Evolutionary conservation across 176 grass and related monocot species (phyloP).

Genomic region (Oropetium thomaeum): DNA sequence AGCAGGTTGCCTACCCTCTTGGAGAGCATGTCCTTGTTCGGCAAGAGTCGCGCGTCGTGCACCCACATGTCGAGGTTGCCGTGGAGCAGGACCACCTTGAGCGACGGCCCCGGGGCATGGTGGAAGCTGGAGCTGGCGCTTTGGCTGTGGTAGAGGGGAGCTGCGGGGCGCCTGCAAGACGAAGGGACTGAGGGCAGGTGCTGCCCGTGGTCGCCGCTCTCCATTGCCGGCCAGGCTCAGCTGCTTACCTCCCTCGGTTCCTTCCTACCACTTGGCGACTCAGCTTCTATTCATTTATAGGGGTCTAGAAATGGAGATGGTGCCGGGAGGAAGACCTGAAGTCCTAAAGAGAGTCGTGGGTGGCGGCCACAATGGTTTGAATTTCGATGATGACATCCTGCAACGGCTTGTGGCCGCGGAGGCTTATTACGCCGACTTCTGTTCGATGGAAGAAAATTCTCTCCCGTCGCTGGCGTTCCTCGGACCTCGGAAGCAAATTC

Average conservation of each 20-base stretch:
- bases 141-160: conserved; percentile 25
- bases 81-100: conserved; percentile 82
- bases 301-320: too few relatives aligned
- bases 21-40: conserved; percentile 85
- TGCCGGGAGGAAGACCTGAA: too few relatives aligned
- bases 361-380: too few relatives aligned
- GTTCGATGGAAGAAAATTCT: too few relatives aligned
- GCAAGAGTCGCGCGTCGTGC: conserved; percentile 54
- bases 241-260: background rate
- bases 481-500: too few relatives aligned
- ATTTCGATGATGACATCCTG: background rate
- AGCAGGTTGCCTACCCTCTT: conserved; percentile 58
- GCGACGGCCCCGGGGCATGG: conserved; percentile 31
- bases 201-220: conserved; percentile 27
- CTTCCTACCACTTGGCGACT: too few relatives aligned
- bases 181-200: conserved; percentile 20
- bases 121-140: conserved; percentile 35
- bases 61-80: conserved; percentile 79
- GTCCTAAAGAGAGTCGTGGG: too few relatives aligned
- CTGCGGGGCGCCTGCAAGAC: conserved; percentile 17
- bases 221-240: conserved; percentile 37
- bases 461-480: too few relatives aligned
- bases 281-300: too few relatives aligned
- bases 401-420: too few relatives aligned
- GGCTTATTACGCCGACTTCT: too few relatives aligned